Evolutionary conservation across 2,329 filamentous ascomycete species (phyloP).

Genomic region (Diaporthe caulivora): DNA sequence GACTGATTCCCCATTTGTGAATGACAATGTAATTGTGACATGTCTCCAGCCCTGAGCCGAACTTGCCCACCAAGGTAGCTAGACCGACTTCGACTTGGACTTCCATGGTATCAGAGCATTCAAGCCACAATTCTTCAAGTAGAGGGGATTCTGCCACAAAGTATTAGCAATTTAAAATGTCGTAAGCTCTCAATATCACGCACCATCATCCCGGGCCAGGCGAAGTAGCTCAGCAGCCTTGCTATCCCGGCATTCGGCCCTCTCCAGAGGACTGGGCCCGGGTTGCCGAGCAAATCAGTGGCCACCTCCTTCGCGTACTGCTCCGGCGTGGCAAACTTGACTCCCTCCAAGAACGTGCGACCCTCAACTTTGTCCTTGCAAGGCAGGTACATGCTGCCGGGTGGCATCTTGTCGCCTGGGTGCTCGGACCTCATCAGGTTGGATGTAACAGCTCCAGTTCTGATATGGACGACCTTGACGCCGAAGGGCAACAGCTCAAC

Average conservation of each 20-base stretch:
- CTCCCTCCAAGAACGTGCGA: neutral
- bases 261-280: neutral
- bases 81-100: neutral
- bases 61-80: too few relatives aligned
- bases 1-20: accelerated
- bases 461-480: constrained; percentile 50
- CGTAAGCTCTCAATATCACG: neutral
- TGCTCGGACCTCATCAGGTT: constrained; percentile 44
- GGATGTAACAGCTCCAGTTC: constrained; percentile 50
- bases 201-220: constrained; percentile 4
- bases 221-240: neutral
- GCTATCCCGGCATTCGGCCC: neutral
- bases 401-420: constrained; percentile 13
- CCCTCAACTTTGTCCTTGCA: constrained; percentile 1
- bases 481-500: constrained; percentile 54
- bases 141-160: neutral
- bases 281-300: constrained; percentile 6
- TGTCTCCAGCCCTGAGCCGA: neutral
- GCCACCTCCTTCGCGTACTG: constrained; percentile 11
- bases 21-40: neutral
- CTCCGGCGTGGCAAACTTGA: constrained; percentile 19
- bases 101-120: neutral
- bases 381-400: neutral
- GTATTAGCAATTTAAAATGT: neutral
- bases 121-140: neutral